Evolutionary conservation across 352 stramenopile genomes (phyloP), one percentile per base, ranked within the genome.

Genomic region (Phytophthora pluvialis): DNA sequence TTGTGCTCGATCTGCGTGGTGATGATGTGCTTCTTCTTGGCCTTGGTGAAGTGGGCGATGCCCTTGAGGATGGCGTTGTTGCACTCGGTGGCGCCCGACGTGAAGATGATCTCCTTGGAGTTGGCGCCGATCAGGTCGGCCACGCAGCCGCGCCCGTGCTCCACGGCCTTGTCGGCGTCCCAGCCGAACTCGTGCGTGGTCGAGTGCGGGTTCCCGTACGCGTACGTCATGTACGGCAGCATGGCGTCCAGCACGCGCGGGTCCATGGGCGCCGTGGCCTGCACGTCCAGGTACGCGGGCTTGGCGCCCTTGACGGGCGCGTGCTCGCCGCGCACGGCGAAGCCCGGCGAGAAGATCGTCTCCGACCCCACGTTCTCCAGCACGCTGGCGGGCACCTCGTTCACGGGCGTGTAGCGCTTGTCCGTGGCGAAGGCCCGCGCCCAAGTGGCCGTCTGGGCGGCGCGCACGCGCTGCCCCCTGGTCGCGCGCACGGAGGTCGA

Each of bases 61-160:
- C 98, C 97, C 83, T 99, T 99, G 62, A 99, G 93, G 55, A 97
- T 96, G 12, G 98, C 80, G 76, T 99, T 99, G 87, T 99, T 99
- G 51, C 86, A 96, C 86, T 99, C 98, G 0, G 98, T 99, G 2
- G 98, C 98, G 36, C 98, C 98, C 12, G 95, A 99, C 15, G 98
- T 99, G 68, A 99, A 99, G 53, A 99, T 96, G 57, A 99, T 98
- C 76, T 99, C 98, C 73, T 99, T 99, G 11, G 95, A 70, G 62
- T 94, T 89, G 31, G 97, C 98, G 40, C 91, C 85, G 54, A 99
- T 98, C 21, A 99, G 84, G 31, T 61, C 70, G 5, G 97, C 97
- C 7, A 99, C 87, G 70, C 87, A 86, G 52, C 75, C 79, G 11
- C 86, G 83, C 0, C 86, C 87, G 16, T 83, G 82, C 78, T 99